A percentile compares a stretch with the other conserved stretches of the same genome.
These are phyloP conservation scores for Tetramitus jugosus DNA, from an alignment of 208 protist species.

Conservation along the genomic window DNA sequence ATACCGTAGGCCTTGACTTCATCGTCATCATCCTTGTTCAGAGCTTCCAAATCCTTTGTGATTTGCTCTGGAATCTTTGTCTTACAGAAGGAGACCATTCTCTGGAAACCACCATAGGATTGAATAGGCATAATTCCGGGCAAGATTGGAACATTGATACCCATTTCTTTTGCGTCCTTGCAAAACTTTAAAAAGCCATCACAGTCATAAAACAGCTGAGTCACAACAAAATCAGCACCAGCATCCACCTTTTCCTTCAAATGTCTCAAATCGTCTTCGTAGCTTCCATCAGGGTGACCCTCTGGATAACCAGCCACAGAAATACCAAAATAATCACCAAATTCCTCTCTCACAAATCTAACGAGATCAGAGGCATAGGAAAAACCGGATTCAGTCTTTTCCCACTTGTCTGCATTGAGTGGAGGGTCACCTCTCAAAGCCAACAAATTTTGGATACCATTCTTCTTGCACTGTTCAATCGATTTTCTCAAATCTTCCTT, in stretches of 20 bases:
- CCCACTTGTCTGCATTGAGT: conserved; percentile 42
- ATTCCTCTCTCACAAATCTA: conserved; percentile 69
- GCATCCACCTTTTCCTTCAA: conserved; percentile 91
- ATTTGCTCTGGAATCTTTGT: conserved; percentile 42
- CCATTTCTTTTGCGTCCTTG: conserved; percentile 59
- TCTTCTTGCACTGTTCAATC: conserved; percentile 61
- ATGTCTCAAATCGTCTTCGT: conserved; percentile 67
- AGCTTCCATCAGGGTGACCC: conserved; percentile 67
- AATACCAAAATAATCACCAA: conserved; percentile 90
- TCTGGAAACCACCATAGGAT: conserved; percentile 47
- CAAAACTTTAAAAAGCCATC: conserved; percentile 78
- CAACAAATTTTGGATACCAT: conserved; percentile 89
- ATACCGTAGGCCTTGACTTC: conserved; percentile 64
- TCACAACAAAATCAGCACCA: conserved; percentile 88
- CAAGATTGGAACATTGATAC: conserved; percentile 83
- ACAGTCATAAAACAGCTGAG: conserved; percentile 91
- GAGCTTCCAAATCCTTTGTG: conserved; percentile 21
- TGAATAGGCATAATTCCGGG: conserved; percentile 85
- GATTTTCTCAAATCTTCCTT: conserved; percentile 53
- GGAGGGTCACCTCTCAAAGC: conserved; percentile 80
- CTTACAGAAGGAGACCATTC: conserved; percentile 57
- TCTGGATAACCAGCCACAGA: conserved; percentile 81
- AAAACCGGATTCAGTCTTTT: conserved; percentile 61
- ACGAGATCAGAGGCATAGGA: conserved; percentile 84
- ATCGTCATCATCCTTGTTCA: conserved; percentile 54